phyloP scores from a whole-genome alignment of 192 early-diverging fungal species.

The Coemansia sp. region DNA sequence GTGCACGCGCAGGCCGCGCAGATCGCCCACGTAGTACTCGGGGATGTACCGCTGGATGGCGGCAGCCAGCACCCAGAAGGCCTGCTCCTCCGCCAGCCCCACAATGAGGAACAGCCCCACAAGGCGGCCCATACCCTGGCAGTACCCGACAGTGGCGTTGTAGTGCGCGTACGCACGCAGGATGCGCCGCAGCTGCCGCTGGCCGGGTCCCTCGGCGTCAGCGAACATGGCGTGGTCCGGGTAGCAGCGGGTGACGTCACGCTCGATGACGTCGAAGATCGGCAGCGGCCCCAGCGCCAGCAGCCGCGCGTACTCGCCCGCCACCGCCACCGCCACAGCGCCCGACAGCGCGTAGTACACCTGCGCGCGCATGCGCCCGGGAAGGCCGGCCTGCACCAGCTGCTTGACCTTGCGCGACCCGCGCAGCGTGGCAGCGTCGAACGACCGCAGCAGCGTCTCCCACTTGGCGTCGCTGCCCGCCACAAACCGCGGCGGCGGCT shows the following conservation, averaged over 20 bases:
- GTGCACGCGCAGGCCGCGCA: slow-evolving; percentile 78
- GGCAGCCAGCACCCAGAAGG: slow-evolving; percentile 86
- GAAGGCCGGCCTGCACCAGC: slow-evolving; percentile 48
- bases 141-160: slow-evolving; percentile 86
- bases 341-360: slow-evolving; percentile 47
- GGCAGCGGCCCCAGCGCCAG: slow-evolving; percentile 23
- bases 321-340: slow-evolving; percentile 8
- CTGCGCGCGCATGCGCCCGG: slow-evolving; percentile 26
- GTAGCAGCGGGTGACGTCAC: slow-evolving; percentile 86
- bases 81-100: slow-evolving; percentile 74
- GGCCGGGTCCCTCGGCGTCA: slow-evolving; percentile 67
- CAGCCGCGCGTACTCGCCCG: slow-evolving; percentile 30
- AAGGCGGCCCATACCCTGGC: slow-evolving; percentile 94
- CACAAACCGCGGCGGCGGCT: background rate
- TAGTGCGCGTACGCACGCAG: slow-evolving; percentile 87
- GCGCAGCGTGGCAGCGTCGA: slow-evolving; percentile 36
- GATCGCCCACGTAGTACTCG: slow-evolving; percentile 74
- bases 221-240: slow-evolving; percentile 85
- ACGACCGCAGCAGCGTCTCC: slow-evolving; percentile 35
- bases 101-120: slow-evolving; percentile 91
- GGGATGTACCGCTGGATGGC: slow-evolving; percentile 68
- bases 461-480: slow-evolving; percentile 35
- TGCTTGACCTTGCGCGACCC: slow-evolving; percentile 52
- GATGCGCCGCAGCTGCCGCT: slow-evolving; percentile 74
- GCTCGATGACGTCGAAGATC: slow-evolving; percentile 90